Conservation (phyloP, 2,329 filamentous ascomycete species). For the Davidsoniella eucalypti region DNA sequence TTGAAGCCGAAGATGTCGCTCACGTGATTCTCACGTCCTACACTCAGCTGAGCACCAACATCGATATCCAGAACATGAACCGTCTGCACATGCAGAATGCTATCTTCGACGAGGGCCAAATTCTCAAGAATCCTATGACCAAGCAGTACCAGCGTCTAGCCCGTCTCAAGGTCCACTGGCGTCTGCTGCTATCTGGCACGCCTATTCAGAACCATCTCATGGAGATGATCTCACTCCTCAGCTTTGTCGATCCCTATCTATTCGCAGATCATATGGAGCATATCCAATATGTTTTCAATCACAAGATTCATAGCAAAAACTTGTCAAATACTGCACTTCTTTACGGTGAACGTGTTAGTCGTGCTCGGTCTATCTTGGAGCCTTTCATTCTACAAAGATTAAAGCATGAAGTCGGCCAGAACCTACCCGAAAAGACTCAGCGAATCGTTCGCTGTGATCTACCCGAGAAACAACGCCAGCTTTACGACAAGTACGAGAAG, state of each 20-base stretch:
- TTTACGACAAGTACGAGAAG: conserved; percentile 52
- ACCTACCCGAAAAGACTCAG: conserved; percentile 65
- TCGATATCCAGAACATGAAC: conserved; percentile 34
- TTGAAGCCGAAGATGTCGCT: conserved; percentile 34
- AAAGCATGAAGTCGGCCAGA: conserved; percentile 77
- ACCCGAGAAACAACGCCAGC: conserved; percentile 50
- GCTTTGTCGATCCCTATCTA: conserved; percentile 80
- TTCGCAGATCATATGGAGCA: conserved; percentile 58
- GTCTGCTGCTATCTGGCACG: conserved; percentile 69
- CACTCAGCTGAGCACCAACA: conserved; percentile 37
- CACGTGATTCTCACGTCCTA: conserved; percentile 44
- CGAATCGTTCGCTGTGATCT: conserved; percentile 70
- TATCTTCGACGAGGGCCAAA: conserved; percentile 90
- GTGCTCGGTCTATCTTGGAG: conserved; percentile 81
- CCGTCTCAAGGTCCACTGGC: conserved; percentile 63
- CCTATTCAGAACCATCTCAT: conserved; percentile 89
- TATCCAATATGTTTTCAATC: conserved; percentile 75
- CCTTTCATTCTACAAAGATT: conserved; percentile 89
- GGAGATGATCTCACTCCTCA: conserved; percentile 76
- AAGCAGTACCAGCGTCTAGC: conserved; percentile 66
- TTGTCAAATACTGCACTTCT: conserved; percentile 67
- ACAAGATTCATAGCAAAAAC: conserved; percentile 73
- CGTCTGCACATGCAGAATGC: conserved; percentile 34
- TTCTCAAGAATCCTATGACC: conserved; percentile 76
- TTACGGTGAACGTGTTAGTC: conserved; percentile 69